Conservation (phyloP, 331 rosid genomes). For the Malus hybrid region DNA sequence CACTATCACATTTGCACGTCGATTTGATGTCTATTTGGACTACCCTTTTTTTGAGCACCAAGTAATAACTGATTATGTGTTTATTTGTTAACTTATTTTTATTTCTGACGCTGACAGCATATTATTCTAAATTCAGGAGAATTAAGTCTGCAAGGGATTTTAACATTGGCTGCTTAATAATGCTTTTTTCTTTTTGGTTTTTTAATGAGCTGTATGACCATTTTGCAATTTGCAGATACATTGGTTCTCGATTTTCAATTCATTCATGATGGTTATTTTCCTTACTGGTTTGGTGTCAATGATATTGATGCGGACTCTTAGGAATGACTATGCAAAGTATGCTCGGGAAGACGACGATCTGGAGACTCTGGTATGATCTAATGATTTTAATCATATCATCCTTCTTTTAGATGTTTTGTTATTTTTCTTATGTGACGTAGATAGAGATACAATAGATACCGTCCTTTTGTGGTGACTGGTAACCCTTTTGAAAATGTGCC, state of each 20-base stretch:
- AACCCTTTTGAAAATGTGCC: constrained; percentile 11
- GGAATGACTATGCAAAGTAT: constrained; percentile 98
- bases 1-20: constrained; percentile 67
- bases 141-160: not conserved
- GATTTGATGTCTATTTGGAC: constrained; percentile 94
- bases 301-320: constrained; percentile 96
- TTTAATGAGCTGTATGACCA: constrained; percentile 16
- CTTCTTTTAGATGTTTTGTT: not conserved
- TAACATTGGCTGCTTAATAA: not conserved
- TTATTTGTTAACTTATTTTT: not conserved
- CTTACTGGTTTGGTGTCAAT: constrained; percentile 98
- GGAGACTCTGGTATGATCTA: constrained; percentile 74
- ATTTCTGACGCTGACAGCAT: not conserved
- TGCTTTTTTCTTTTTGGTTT: not conserved
- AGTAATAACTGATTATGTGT: constrained; percentile 30
- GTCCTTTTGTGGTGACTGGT: constrained; percentile 13
- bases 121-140: not conserved
- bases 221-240: constrained; percentile 64
- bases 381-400: constrained; percentile 5
- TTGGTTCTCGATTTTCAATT: constrained; percentile 98
- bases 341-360: constrained; percentile 98
- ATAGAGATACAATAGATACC: constrained; percentile 3
- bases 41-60: constrained; percentile 98
- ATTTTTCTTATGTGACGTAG: not conserved
- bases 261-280: constrained; percentile 99